A percentile compares a stretch with the other conserved stretches of the same genome.
phyloP scores from a whole-genome alignment of 306 rosid genomes.

The Vicia villosa region DNA sequence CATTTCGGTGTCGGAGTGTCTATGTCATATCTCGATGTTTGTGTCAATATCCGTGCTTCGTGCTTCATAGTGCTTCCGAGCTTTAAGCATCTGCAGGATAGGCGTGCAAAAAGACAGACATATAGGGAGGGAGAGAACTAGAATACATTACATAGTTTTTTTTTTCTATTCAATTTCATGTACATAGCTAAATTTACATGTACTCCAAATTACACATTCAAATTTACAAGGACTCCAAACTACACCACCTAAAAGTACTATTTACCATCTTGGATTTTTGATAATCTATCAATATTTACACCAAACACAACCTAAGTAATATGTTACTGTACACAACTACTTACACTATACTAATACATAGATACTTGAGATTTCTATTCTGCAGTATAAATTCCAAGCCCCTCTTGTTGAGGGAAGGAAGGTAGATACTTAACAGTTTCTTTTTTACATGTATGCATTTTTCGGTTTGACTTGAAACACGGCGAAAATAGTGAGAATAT shows the following conservation, averaged over 20 bases:
- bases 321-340: conserved; percentile 21
- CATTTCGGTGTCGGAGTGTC: too few relatives aligned
- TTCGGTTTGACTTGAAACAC: conserved; percentile 9
- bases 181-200: background rate
- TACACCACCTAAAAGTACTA: background rate
- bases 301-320: conserved; percentile 34
- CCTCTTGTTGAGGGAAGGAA: conserved; percentile 27
- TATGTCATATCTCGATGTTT: too few relatives aligned
- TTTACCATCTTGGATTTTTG: background rate
- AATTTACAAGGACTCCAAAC: conserved; percentile 6
- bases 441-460: conserved; percentile 24
- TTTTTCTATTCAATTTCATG: conserved; percentile 11
- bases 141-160: background rate
- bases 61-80: too few relatives aligned
- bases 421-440: conserved; percentile 35
- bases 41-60: too few relatives aligned
- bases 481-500: conserved; percentile 37
- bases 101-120: too few relatives aligned
- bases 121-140: too few relatives aligned
- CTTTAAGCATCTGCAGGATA: too few relatives aligned
- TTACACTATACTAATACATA: conserved; percentile 28
- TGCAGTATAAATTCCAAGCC: conserved; percentile 31
- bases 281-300: conserved; percentile 22
- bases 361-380: conserved; percentile 22
- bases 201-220: background rate